Evolutionary conservation across 768 basidiomycete species (phyloP).

Genomic region (Collybiopsis confluens): DNA sequence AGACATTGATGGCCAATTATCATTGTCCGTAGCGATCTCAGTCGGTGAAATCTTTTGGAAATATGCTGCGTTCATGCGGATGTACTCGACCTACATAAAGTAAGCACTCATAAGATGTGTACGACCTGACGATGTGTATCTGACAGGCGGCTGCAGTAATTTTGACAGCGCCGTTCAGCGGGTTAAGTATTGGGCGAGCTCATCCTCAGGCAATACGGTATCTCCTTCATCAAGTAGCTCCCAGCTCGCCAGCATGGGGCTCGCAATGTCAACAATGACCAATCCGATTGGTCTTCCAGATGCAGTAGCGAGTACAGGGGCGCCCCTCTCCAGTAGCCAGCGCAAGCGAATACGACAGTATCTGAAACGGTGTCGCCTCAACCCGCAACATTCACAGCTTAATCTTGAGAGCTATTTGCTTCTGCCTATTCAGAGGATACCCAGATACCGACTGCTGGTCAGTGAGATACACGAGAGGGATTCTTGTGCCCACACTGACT

Average conservation of each 20-base stretch:
- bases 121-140: conserved; percentile 4
- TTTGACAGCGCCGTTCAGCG: conserved; percentile 91
- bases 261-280: conserved; percentile 50
- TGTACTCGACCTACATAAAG: conserved; percentile 99
- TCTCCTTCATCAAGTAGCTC: conserved; percentile 60
- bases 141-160: conserved; percentile 51
- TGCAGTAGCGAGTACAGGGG: conserved; percentile 35
- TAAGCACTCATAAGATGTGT: conserved; percentile 33
- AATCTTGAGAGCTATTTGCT: conserved; percentile 92
- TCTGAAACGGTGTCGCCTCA: conserved; percentile 84
- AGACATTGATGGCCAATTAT: conserved; percentile 71
- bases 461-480: conserved; percentile 22
- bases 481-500: not conserved
- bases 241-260: conserved; percentile 59
- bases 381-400: conserved; percentile 89
- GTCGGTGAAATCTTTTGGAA: conserved; percentile 89
- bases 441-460: conserved; percentile 92
- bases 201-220: conserved; percentile 33
- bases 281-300: conserved; percentile 39
- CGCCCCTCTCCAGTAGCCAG: conserved; percentile 72
- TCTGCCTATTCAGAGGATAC: conserved; percentile 93
- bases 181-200: conserved; percentile 80
- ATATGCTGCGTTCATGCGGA: conserved; percentile 96
- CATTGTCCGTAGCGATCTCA: conserved; percentile 67
- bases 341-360: conserved; percentile 85